A percentile compares a stretch with the other conserved stretches of the same genome.
These are phyloP conservation scores for Flaveria sonorensis DNA, from an alignment of 129 eudicot species.

Conservation along the genomic window DNA sequence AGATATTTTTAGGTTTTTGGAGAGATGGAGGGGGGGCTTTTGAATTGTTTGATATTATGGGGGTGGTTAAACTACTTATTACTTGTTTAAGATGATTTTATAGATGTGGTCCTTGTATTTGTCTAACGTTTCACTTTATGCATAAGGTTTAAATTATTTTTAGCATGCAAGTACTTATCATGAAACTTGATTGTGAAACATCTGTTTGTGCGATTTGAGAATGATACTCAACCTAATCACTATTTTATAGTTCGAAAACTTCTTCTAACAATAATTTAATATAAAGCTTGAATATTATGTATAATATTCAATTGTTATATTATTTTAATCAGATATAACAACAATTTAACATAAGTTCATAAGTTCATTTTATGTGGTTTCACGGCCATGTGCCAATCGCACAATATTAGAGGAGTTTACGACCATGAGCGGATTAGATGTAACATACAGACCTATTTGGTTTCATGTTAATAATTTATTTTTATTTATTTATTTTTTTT, in stretches of 20 bases:
- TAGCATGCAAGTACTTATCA: not conserved
- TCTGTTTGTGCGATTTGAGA: not conserved
- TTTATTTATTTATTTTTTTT: too few relatives aligned
- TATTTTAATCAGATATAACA: too few relatives aligned
- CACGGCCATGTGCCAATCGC: too few relatives aligned
- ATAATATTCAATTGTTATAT: too few relatives aligned
- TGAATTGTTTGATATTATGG: constrained; percentile 29
- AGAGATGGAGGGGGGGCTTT: constrained; percentile 29
- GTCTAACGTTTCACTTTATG: constrained; percentile 2
- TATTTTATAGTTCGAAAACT: not conserved
- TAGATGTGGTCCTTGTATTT: constrained; percentile 21
- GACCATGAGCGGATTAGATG: too few relatives aligned
- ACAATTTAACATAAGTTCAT: too few relatives aligned
- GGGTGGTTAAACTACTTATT: constrained; percentile 29
- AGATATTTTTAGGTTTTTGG: constrained; percentile 27
- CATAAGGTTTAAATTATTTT: not conserved
- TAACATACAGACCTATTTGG: too few relatives aligned
- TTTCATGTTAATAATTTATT: too few relatives aligned
- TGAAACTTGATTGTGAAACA: not conserved
- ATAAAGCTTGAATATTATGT: too few relatives aligned
- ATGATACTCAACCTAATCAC: not conserved
- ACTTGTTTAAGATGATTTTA: not conserved
- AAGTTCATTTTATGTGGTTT: too few relatives aligned
- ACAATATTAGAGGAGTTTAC: too few relatives aligned
- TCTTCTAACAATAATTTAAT: not conserved